These are phyloP conservation scores for Fusarium pseudoanthophilum DNA, from an alignment of 2,329 filamentous ascomycete species.

Conservation along the genomic window DNA sequence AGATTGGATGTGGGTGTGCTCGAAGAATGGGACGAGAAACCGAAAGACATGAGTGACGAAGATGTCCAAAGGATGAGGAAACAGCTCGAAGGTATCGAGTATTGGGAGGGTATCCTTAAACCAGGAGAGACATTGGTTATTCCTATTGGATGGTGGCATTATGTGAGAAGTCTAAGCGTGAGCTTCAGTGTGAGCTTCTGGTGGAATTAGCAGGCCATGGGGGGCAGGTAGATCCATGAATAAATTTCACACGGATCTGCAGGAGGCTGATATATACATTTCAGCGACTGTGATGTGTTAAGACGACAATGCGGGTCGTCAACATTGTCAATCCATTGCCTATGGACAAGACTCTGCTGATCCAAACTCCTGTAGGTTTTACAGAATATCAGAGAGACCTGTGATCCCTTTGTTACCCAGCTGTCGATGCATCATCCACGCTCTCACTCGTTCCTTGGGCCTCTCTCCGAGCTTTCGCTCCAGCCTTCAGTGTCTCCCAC, in stretches of 20 bases:
- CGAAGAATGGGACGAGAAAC: slow-evolving; percentile 66
- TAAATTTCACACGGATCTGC: background rate
- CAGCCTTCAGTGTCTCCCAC: slow-evolving; percentile 71
- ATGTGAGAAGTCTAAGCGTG: slow-evolving; percentile 83
- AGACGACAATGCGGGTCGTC: background rate
- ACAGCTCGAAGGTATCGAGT: slow-evolving; percentile 69
- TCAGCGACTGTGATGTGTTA: background rate
- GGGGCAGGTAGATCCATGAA: background rate
- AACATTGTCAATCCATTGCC: slow-evolving; percentile 1
- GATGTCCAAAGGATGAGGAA: slow-evolving; percentile 53
- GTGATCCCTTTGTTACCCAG: slow-evolving; percentile 23
- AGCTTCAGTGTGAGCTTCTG: slow-evolving; percentile 98
- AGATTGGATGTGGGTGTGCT: slow-evolving; percentile 78
- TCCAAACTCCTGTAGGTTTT: background rate
- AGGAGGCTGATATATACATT: background rate
- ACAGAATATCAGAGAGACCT: background rate
- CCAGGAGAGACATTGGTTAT: slow-evolving; percentile 90
- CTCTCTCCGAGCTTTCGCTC: slow-evolving; percentile 65
- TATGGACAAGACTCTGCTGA: background rate
- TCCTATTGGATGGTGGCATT: slow-evolving; percentile 98
- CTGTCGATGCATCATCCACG: slow-evolving; percentile 48
- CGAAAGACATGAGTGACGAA: slow-evolving; percentile 41
- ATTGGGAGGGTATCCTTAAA: slow-evolving; percentile 80
- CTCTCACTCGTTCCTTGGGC: slow-evolving; percentile 53
- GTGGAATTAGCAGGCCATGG: slow-evolving; percentile 71